Conservation (phyloP, 75 land plant genomes). For the Pinus albicaulis region DNA sequence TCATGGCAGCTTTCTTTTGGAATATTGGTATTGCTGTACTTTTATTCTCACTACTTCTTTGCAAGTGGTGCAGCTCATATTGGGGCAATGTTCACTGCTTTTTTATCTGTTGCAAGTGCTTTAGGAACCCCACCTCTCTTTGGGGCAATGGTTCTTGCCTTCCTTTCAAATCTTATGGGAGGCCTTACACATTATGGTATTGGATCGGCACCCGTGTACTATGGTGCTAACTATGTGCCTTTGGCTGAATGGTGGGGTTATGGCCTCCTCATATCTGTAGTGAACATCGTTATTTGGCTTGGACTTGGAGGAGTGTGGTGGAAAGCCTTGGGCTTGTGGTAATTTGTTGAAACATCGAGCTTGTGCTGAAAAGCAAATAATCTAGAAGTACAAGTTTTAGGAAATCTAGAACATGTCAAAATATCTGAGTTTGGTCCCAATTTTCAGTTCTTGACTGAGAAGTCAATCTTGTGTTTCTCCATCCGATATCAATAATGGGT, state of each 20-base stretch:
- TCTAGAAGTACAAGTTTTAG: not conserved
- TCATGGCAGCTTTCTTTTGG: conserved; percentile 97
- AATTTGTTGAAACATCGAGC: conserved; percentile 1
- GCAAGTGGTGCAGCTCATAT: conserved; percentile 99
- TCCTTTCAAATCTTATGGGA: conserved; percentile 97
- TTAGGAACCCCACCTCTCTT: conserved; percentile 92
- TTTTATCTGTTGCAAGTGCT: conserved; percentile 90
- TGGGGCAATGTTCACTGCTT: conserved; percentile 99
- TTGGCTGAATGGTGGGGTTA: conserved; percentile 96
- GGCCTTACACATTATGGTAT: conserved; percentile 98
- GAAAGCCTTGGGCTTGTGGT: conserved; percentile 94
- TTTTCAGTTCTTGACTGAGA: not conserved
- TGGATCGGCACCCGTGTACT: conserved; percentile 96
- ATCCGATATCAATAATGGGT: not conserved
- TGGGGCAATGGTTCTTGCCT: conserved; percentile 83
- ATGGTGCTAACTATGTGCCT: conserved; percentile 92
- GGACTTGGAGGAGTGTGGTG: conserved; percentile 96
- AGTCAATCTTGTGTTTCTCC: not conserved
- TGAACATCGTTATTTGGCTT: conserved; percentile 94
- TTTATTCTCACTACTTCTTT: conserved; percentile 97
- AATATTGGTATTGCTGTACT: conserved; percentile 86
- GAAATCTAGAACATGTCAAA: not conserved
- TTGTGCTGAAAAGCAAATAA: not conserved
- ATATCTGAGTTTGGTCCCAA: not conserved
- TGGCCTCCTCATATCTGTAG: conserved; percentile 83